Base-by-base conservation (phyloP, 73 alveolate genomes). In the Symbiodinium natans region DNA sequence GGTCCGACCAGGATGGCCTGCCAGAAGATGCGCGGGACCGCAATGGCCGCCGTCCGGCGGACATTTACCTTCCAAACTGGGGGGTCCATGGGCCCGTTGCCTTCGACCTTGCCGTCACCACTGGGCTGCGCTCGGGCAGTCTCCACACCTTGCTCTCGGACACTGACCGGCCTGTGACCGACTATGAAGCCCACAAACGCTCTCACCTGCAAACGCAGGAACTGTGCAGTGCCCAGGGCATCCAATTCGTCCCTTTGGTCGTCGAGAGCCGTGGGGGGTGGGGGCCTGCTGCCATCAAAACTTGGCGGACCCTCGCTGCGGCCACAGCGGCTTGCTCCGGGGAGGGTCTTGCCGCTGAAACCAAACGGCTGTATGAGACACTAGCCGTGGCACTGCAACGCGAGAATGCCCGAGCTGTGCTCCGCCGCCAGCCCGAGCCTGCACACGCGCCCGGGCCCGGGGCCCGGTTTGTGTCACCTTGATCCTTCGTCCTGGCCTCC, bases 351-450 rank as follows among this genome's bases (percentile, higher is more conserved):
- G 43, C 29, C 33, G 43, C 13, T 9, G 92, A 83, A 13, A 33
- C 41, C 13, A 42, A 6, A n/a, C 40, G 27, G 42, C 73, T 83
- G 41, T 31, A 27, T 71, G 75, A 83, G 31, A 41, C 68, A 41
- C 33, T 83, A 74, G 56, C 59, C 17, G 9, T 83, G 11, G 42
- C 31, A 71, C 74, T 83, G 4, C 74, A 83, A 36, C 75, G 92
- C 25, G 73, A 83, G n/a, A 83, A 83, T 31, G 92, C 92, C 42
- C 92, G 92, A 9, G 92, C 92, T 29, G 92, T 83, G 42, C 73
- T 83, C 40, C 74, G 92, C 68, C 92, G 92, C 10, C 39, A 8
- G 73, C 75, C 68, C 31, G 92, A 41, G 75, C 43, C 73, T 19
- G 73, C n/a, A n/a, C n/a, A n/a, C n/a, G n/a, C n/a, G n/a, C n/a